These are phyloP conservation scores for Cucurbita maxima DNA, from an alignment of 306 rosid genomes.

Conservation along the genomic window DNA sequence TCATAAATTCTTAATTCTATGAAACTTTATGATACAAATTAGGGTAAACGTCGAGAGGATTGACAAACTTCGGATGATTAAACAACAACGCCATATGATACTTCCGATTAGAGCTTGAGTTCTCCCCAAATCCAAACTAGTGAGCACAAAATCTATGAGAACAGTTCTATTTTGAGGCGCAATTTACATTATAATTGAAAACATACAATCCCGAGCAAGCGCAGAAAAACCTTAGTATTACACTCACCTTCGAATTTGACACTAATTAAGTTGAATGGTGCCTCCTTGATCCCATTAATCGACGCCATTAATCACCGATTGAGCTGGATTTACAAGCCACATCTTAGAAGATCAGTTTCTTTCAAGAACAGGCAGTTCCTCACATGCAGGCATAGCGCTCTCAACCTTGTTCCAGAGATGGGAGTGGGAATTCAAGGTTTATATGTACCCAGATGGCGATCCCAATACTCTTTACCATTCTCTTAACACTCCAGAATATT, in stretches of 20 bases:
- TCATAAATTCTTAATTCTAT: neutral
- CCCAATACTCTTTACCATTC: slow-evolving; percentile 60
- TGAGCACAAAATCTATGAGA: neutral
- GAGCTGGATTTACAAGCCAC: neutral
- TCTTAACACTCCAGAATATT: no score
- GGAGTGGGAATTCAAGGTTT: slow-evolving; percentile 75
- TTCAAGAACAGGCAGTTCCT: neutral
- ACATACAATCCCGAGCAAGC: neutral
- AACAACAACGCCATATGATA: neutral
- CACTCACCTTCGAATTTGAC: neutral
- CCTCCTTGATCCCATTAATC: neutral
- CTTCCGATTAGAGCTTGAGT: neutral
- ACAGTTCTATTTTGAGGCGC: neutral
- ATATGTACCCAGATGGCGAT: slow-evolving; percentile 84
- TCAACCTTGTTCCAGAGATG: slow-evolving; percentile 26
- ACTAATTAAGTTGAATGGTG: neutral
- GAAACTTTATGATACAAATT: neutral
- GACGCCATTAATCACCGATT: neutral
- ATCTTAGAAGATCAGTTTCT: neutral
- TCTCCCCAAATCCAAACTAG: neutral
- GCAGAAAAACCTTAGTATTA: neutral
- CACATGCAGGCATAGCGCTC: neutral
- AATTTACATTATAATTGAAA: neutral
- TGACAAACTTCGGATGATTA: neutral
- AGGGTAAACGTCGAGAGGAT: neutral